Evolutionary conservation across 495 filamentous ascomycete species (phyloP).

Genomic region (Lentithecium fluviatile): DNA sequence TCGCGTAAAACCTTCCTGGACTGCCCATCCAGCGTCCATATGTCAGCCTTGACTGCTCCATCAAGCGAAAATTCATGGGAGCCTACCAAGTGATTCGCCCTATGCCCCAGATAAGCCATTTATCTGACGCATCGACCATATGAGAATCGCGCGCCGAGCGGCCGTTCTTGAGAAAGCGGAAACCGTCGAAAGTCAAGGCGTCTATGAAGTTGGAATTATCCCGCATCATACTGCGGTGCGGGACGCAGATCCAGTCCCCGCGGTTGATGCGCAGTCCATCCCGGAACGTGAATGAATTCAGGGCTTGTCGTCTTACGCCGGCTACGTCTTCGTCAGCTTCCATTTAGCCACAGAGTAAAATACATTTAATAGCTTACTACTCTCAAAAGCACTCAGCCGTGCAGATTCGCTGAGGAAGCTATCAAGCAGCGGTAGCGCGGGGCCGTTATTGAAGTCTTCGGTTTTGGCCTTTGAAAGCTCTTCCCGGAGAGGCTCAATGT

Average conservation of each 20-base stretch:
- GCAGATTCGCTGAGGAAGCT: conserved; percentile 7
- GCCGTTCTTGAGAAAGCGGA: not conserved
- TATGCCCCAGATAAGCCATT: conserved; percentile 6
- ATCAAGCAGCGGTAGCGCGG: conserved; percentile 1
- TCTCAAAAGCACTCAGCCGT: conserved; percentile 10
- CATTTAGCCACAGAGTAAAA: too few relatives aligned
- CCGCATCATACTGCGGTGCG: not conserved
- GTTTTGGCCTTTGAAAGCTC: not conserved
- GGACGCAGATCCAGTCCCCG: conserved; percentile 13
- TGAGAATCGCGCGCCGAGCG: not conserved
- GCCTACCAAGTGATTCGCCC: conserved; percentile 11
- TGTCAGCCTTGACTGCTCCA: too few relatives aligned
- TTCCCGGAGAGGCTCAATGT: not conserved
- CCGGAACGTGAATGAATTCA: conserved; percentile 3
- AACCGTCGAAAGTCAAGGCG: not conserved
- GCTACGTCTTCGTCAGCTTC: not conserved
- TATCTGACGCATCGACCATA: not conserved
- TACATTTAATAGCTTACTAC: too few relatives aligned
- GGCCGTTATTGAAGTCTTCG: not conserved
- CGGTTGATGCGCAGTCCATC: conserved; percentile 1
- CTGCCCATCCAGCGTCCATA: too few relatives aligned
- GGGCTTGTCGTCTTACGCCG: conserved; percentile 7
- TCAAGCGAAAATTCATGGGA: not conserved
- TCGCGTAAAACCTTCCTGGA: conserved; percentile 13
- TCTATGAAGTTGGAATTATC: conserved; percentile 1